Base-by-base conservation (phyloP, 2,329 filamentous ascomycete species). In the Aspergillus intermedius region DNA sequence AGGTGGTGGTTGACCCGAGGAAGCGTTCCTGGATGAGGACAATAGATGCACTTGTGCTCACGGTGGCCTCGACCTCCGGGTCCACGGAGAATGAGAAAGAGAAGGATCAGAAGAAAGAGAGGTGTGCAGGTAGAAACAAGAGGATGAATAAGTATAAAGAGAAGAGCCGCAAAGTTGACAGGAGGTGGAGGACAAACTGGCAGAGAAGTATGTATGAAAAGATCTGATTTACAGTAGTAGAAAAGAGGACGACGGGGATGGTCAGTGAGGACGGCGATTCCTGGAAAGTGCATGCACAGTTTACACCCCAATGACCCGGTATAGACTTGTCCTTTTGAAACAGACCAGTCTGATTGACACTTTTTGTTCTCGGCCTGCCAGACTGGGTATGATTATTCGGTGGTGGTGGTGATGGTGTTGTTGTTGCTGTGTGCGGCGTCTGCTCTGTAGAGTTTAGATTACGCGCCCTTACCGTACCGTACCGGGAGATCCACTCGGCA, bases 251-350 rank as follows among this genome's bases (percentile, higher is more conserved):
- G 55, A 53, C 56, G 55, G 54, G 25, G 10, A n/a, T 40, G 23
- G 54, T 52, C 60, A 57, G 58, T 52, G 61, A 51, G 59, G 55
- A 47, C 32, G 44, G 25, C 25, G 10, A 12, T 30, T 12, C 25
- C 25, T 30, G 25, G 10, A 30, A 3, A 30, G 7, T 30, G 25
- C 25, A 30, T 12, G 9, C 3, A 12, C 8, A 5, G 25, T 30
- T 12, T 12, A 30, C 25, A 30, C 25, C 25, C 12, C 25, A 12
- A 30, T 30, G 10, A 12, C 25, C 25, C 25, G 12, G 25, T 30
- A 30, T 30, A 30, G 10, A 12, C 25, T 30, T 30, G 25, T 30
- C 10, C 10, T 30, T 30, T 12, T 30, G 10, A 30, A 5, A 12
- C 10, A 30, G 25, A 12, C 10, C 10, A 28, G 9, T 9, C 25